Percentiles rank a stretch among this genome's conserved stretches.
These are phyloP conservation scores for Exophiala calicioides DNA, from an alignment of 2,329 filamentous ascomycete genomes.

Conservation along the genomic window DNA sequence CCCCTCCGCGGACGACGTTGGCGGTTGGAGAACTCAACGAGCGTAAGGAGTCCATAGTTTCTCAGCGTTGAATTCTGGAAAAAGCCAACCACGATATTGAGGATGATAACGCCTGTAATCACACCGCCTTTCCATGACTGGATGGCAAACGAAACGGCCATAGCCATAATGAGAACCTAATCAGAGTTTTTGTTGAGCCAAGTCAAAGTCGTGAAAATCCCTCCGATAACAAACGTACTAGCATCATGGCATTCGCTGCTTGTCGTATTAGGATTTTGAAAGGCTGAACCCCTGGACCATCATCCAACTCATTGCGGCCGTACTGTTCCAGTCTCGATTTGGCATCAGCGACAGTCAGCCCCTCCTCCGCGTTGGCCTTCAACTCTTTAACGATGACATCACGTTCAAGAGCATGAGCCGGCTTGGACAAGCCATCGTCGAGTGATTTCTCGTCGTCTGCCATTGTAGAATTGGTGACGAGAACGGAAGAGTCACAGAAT, in stretches of 20 bases:
- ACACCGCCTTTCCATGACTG: conserved; percentile 62
- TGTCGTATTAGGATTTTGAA: conserved; percentile 69
- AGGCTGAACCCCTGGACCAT: conserved; percentile 67
- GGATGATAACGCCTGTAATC: conserved; percentile 57
- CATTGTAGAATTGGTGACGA: too few relatives aligned
- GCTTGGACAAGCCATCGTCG: conserved; percentile 60
- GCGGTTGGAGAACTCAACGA: conserved; percentile 53
- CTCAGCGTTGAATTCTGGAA: conserved; percentile 55
- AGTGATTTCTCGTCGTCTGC: too few relatives aligned
- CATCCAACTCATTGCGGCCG: conserved; percentile 66
- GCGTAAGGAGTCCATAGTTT: conserved; percentile 56
- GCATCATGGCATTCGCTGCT: conserved; percentile 68
- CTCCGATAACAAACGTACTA: conserved; percentile 54
- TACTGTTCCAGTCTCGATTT: conserved; percentile 56
- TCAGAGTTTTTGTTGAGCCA: conserved; percentile 1
- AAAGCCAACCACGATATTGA: conserved; percentile 62
- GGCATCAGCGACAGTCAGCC: conserved; percentile 58
- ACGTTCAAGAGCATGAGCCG: conserved; percentile 63
- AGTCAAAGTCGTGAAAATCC: conserved; percentile 22
- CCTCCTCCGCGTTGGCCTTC: conserved; percentile 57
- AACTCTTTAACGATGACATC: conserved; percentile 58
- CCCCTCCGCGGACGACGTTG: conserved; percentile 52
- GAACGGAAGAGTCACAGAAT: too few relatives aligned
- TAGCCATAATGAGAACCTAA: conserved; percentile 55
- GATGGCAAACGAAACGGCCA: conserved; percentile 60